Conservation (phyloP, 345 rosid species). For the Aurinia saxatilis region DNA sequence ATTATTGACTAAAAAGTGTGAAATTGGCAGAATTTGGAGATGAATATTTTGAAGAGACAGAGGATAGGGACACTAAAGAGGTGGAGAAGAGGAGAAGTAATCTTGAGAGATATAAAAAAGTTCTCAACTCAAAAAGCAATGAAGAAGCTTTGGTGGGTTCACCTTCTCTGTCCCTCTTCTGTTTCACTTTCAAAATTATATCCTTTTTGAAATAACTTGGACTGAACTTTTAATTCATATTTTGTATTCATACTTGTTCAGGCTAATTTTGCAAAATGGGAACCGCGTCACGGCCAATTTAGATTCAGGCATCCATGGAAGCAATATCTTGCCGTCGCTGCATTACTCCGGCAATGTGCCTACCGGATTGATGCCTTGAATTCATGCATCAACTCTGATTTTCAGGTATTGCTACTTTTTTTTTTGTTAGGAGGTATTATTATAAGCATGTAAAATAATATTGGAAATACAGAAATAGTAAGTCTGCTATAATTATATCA, state of each 20-base stretch:
- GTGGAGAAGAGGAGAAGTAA: constrained; percentile 30
- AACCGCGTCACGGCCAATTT: constrained; percentile 85
- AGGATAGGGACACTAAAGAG: constrained; percentile 22
- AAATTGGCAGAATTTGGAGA: constrained; percentile 48
- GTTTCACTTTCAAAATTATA: background rate
- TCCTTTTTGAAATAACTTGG: background rate
- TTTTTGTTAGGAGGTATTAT: background rate
- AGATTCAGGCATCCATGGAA: constrained; percentile 76
- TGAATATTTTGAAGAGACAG: constrained; percentile 35
- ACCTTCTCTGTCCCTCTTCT: background rate
- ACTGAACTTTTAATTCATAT: background rate
- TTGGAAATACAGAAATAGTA: background rate
- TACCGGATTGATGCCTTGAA: constrained; percentile 57
- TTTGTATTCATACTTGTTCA: constrained; percentile 26
- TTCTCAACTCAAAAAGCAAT: constrained; percentile 46
- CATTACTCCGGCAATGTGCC: constrained; percentile 57
- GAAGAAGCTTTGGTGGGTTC: constrained; percentile 70
- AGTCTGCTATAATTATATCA: too few species aligned
- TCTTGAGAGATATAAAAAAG: constrained; percentile 44
- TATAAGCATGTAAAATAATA: background rate
- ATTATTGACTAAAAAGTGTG: background rate
- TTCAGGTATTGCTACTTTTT: constrained; percentile 37
- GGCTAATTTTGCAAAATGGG: constrained; percentile 93
- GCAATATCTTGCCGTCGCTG: constrained; percentile 55
- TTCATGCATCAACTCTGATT: constrained; percentile 39